Evolutionary conservation across 768 basidiomycete genomes (phyloP).

Genomic region (Tylopilus sp.): DNA sequence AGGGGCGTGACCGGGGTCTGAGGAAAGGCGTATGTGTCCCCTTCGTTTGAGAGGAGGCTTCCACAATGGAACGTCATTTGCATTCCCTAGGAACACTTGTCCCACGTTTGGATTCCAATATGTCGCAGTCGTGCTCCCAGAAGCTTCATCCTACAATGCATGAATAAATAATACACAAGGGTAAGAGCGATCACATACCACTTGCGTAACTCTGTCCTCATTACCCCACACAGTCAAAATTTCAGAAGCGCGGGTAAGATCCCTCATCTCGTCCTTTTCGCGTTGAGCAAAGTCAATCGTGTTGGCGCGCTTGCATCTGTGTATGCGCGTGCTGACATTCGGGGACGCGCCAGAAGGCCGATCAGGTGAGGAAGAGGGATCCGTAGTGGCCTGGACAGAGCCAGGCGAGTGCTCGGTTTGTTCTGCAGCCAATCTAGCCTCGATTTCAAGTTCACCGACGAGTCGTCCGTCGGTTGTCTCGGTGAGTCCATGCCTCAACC

Average conservation of each 20-base stretch:
- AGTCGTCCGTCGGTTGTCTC: slow-evolving; percentile 31
- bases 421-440: slow-evolving; percentile 12
- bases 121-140: slow-evolving; percentile 36
- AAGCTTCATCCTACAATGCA: slow-evolving; percentile 16
- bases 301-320: slow-evolving; percentile 40
- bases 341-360: neutral
- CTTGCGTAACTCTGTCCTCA: slow-evolving; percentile 10
- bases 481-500: slow-evolving; percentile 23
- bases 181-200: slow-evolving; percentile 1
- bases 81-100: slow-evolving; percentile 80
- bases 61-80: slow-evolving; percentile 68
- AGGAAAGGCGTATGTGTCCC: neutral
- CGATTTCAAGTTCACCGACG: slow-evolving; percentile 22
- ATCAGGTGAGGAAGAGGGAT: neutral
- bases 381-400: neutral
- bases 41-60: slow-evolving; percentile 22
- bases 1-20: neutral
- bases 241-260: slow-evolving; percentile 78
- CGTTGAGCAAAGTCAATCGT: slow-evolving; percentile 79
- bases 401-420: neutral
- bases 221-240: slow-evolving; percentile 52
- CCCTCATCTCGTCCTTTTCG: slow-evolving; percentile 88
- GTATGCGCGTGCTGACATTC: slow-evolving; percentile 16
- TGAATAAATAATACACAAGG: neutral
- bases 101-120: slow-evolving; percentile 57